Conservation (phyloP, 208 protist species). For the Trypanosoma platydactyli region DNA sequence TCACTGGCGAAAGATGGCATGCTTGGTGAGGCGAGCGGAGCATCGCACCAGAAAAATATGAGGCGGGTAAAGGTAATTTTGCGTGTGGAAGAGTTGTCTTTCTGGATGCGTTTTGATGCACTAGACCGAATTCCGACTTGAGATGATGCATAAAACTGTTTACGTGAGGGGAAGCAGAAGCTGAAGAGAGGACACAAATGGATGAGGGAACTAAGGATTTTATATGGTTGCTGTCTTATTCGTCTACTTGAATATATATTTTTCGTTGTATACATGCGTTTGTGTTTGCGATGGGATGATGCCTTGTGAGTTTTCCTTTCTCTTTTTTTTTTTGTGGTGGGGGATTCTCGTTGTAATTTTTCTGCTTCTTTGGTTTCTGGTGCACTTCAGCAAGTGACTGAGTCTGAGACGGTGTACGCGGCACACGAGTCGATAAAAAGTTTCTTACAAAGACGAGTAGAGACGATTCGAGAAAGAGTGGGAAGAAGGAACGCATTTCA, state of each 20-base stretch:
- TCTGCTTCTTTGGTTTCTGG: background rate
- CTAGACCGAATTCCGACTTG: slow-evolving; percentile 20
- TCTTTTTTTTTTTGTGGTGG: slow-evolving; percentile 12
- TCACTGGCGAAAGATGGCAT: slow-evolving; percentile 26
- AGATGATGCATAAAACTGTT: background rate
- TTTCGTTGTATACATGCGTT: slow-evolving; percentile 7
- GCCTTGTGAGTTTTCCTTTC: slow-evolving; percentile 20
- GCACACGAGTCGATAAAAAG: no score
- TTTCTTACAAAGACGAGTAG: no score
- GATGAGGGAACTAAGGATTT: background rate
- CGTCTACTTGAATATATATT: background rate
- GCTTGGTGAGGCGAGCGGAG: slow-evolving; percentile 33
- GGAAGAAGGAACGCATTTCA: no score
- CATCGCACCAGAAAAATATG: background rate
- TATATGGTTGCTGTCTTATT: background rate
- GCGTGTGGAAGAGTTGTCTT: slow-evolving; percentile 24
- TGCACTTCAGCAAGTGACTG: no score
- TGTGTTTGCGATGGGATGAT: slow-evolving; percentile 2
- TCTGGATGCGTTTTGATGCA: slow-evolving; percentile 41
- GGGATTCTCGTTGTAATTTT: background rate
- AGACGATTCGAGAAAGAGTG: no score
- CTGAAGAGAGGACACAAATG: no score
- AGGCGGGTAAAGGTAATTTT: slow-evolving; percentile 44
- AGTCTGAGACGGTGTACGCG: no score
- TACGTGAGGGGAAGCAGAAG: no score